These are phyloP conservation scores for Hyaloscypha hepaticicola DNA, from an alignment of 495 filamentous ascomycete genomes.

Conservation along the genomic window DNA sequence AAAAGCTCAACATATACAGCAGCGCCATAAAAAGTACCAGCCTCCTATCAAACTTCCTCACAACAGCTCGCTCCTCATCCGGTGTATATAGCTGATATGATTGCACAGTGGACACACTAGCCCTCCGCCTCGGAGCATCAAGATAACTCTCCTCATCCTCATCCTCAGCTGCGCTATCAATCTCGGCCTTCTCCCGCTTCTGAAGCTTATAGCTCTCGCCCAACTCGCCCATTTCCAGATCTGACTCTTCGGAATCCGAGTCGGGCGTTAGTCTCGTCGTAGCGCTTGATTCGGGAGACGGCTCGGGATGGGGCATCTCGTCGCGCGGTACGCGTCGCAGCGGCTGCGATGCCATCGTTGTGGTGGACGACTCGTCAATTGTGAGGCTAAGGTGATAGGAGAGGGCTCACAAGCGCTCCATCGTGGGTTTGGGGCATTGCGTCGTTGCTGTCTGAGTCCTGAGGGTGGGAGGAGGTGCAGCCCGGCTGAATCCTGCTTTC, in stretches of 20 bases:
- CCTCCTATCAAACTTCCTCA: constrained; percentile 69
- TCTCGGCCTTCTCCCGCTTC: background rate
- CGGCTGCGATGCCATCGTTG: constrained; percentile 11
- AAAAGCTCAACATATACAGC: constrained; percentile 78
- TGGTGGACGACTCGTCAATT: background rate
- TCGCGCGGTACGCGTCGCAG: constrained; percentile 9
- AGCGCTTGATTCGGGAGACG: constrained; percentile 25
- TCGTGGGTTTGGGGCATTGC: background rate
- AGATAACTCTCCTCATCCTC: constrained; percentile 25
- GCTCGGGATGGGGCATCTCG: constrained; percentile 13
- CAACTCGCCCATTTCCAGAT: constrained; percentile 22
- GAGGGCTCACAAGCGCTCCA: background rate
- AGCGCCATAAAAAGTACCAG: constrained; percentile 79
- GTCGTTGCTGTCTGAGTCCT: background rate
- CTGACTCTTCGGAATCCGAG: constrained; percentile 31
- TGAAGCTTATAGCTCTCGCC: constrained; percentile 27
- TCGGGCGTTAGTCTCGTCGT: constrained; percentile 28
- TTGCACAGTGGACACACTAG: constrained; percentile 42
- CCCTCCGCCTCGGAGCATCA: constrained; percentile 23
- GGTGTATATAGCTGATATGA: constrained; percentile 66
- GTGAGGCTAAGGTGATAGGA: background rate
- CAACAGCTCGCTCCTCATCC: constrained; percentile 70
- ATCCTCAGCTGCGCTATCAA: background rate
- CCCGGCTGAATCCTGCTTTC: background rate
- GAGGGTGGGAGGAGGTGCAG: constrained; percentile 20